Evolutionary conservation across 2,329 filamentous ascomycete genomes (phyloP), one percentile per base, ranked within the genome.

Genomic region (Thelonectria blattea): DNA sequence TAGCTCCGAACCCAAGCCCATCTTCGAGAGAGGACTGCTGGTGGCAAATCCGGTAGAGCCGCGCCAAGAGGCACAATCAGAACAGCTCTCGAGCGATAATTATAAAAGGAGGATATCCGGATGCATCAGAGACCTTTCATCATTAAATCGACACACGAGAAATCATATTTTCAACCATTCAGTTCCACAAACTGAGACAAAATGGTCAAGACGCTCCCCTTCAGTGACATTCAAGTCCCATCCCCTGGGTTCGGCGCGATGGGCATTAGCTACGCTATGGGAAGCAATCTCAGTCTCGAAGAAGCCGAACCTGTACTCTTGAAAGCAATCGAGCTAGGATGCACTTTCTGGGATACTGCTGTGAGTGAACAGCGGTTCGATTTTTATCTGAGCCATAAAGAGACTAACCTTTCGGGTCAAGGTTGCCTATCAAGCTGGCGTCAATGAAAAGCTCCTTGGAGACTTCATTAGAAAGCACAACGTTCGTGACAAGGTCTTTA

Each of bases 391-490:
- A 3, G 9, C 24, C 11, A 12, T 20, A 22, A 8, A 47, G 11
- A 15, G 18, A 54, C 5, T 56, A 14, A 48, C 15, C 24, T 11
- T 34, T 34, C 32, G 32, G 32, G 32, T 34, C 11, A 20, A 81
- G 79, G 79, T 82, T 22, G 74, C 77, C 5, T 83, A 83, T 59
- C 66, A 73, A 66, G 75, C 75, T 2, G 80, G 80, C 39, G 74
- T 80, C 10, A 83, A 83, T 50, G 81, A 83, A 55, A 81, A 80
- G 68, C 74, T 83, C 0, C 69, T 83, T 0, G 81, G 80, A 4
- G 79, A 82, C 34, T 83, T 83, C 61, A 81, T 83, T 61, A 68
- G 76, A 22, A 83, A 82, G 65, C 80, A 83, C 68, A 79, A 82
- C 50, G 72, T 80, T 10, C 78, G 81, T 2, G 80, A 82, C 56